Percentiles rank a stretch among this genome's conserved stretches.
Conservation (phyloP, 2,329 filamentous ascomycete genomes). For the Talaromyces sp. region DNA sequence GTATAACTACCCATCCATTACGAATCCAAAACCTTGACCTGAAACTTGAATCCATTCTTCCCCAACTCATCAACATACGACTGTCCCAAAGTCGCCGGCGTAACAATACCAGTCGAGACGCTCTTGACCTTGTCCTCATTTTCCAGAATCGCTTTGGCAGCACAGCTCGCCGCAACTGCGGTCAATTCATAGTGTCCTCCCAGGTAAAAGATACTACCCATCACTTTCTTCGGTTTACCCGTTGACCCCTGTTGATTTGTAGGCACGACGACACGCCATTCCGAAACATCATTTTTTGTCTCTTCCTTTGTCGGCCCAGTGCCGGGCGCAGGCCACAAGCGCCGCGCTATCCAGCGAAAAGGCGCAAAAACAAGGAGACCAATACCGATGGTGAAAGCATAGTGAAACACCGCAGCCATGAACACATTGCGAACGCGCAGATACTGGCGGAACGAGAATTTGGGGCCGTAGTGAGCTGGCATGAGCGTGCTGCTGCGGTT, state of each 20-base stretch:
- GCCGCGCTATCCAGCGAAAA: slow-evolving; percentile 46
- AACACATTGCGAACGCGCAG: slow-evolving; percentile 47
- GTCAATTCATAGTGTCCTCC: slow-evolving; percentile 41
- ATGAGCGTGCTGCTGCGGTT: slow-evolving; percentile 57
- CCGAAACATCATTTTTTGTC: slow-evolving; percentile 31
- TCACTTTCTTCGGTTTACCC: slow-evolving; percentile 30
- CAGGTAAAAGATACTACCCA: slow-evolving; percentile 37
- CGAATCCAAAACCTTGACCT: slow-evolving; percentile 30
- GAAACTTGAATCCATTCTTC: slow-evolving; percentile 37
- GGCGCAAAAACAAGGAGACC: slow-evolving; percentile 48
- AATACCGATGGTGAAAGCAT: slow-evolving; percentile 41
- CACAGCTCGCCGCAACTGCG: slow-evolving; percentile 38
- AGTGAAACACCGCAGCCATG: slow-evolving; percentile 45
- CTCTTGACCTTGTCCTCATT: slow-evolving; percentile 38
- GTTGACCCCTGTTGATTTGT: slow-evolving; percentile 28
- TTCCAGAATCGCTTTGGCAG: slow-evolving; percentile 39
- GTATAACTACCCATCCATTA: not conserved
- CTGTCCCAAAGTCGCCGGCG: slow-evolving; percentile 44
- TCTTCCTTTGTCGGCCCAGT: slow-evolving; percentile 44
- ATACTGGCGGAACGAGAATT: slow-evolving; percentile 55
- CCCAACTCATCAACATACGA: slow-evolving; percentile 41
- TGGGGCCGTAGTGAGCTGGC: slow-evolving; percentile 52
- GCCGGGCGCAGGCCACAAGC: slow-evolving; percentile 47
- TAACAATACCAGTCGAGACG: slow-evolving; percentile 41
- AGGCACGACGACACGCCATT: slow-evolving; percentile 42